Evolutionary conservation across 2,329 filamentous ascomycete species (phyloP).

Genomic region (Fusarium zealandicum): DNA sequence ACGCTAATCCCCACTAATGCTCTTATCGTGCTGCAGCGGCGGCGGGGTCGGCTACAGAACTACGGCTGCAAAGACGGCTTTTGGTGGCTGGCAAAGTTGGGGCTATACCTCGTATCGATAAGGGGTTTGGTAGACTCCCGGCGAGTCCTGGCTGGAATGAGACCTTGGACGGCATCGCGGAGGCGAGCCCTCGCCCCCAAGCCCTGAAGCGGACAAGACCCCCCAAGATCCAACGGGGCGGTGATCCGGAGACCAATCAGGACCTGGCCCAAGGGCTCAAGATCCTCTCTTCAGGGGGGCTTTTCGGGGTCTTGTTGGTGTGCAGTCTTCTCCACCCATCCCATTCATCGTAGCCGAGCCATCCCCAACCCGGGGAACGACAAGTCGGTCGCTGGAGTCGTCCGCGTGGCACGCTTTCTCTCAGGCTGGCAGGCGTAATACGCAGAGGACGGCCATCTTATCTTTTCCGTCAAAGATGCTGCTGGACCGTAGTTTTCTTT

Average conservation of each 20-base stretch:
- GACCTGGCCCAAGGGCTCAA: constrained; percentile 2
- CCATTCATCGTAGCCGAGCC: constrained; percentile 25
- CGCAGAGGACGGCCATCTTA: neutral
- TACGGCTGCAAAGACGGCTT: constrained; percentile 11
- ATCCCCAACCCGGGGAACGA: constrained; percentile 21
- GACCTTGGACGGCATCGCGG: constrained; percentile 18
- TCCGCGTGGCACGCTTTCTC: constrained; percentile 33
- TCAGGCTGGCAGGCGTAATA: constrained; percentile 1
- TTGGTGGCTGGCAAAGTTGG: constrained; percentile 20
- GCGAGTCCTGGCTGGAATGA: constrained; percentile 30
- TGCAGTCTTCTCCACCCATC: constrained; percentile 14
- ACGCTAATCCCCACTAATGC: constrained; percentile 19
- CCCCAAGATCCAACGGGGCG: constrained; percentile 28
- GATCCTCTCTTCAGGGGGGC: constrained; percentile 19
- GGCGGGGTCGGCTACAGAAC: constrained; percentile 23
- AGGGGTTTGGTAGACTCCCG: constrained; percentile 17
- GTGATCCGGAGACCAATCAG: constrained; percentile 28
- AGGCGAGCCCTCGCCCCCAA: constrained; percentile 9
- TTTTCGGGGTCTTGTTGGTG: constrained; percentile 27
- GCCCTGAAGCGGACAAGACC: constrained; percentile 14
- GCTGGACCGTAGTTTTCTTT: neutral
- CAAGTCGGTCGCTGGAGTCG: constrained; percentile 19
- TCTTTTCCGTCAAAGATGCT: neutral
- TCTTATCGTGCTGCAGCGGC: constrained; percentile 21
- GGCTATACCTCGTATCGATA: constrained; percentile 11